Evolutionary conservation across 257 asterid species (phyloP).

Genomic region (Salvia hispanica): DNA sequence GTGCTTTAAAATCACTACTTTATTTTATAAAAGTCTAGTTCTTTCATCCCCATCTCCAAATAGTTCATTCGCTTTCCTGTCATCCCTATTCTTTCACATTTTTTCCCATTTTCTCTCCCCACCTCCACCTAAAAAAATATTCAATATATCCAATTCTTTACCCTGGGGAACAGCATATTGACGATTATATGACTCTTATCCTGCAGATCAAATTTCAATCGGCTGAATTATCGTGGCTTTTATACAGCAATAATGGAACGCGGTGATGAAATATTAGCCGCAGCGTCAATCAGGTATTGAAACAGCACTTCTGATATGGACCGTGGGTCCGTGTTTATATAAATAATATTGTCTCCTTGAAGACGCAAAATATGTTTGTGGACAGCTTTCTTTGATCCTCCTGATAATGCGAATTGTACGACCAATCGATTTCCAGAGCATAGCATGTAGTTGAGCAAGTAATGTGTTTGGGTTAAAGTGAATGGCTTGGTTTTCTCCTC

Average conservation of each 20-base stretch:
- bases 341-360: neutral
- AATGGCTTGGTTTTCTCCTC: neutral
- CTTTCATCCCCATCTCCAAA: neutral
- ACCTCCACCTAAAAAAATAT: neutral
- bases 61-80: neutral
- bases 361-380: neutral
- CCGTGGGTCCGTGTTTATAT: slow-evolving; percentile 1
- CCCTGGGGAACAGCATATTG: slow-evolving; percentile 8
- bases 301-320: slow-evolving; percentile 1
- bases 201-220: slow-evolving; percentile 80
- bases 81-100: neutral
- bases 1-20: neutral
- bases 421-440: neutral
- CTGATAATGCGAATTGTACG: neutral
- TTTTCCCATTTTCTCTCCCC: neutral
- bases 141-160: neutral
- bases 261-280: slow-evolving; percentile 88
- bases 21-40: slow-evolving; percentile 1
- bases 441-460: neutral
- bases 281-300: slow-evolving; percentile 84
- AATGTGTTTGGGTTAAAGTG: neutral
- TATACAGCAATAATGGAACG: slow-evolving; percentile 85
- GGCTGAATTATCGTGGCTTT: slow-evolving; percentile 79
- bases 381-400: neutral
- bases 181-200: slow-evolving; percentile 23